These are phyloP conservation scores for Diaporthe ilicicola DNA, from an alignment of 2,329 filamentous ascomycete species.

Conservation along the genomic window DNA sequence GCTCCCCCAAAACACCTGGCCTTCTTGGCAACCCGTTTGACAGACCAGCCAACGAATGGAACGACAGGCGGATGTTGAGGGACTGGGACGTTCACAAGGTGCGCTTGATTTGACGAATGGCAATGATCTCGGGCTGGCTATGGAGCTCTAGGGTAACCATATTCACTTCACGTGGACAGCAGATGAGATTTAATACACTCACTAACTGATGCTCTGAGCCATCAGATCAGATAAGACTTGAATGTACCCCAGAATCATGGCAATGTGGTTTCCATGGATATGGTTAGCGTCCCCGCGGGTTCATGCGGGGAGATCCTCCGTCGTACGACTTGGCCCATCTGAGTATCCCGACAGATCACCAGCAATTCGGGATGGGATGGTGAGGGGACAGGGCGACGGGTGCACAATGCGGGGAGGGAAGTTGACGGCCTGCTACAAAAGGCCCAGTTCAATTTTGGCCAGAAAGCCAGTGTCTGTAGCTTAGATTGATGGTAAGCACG, in stretches of 20 bases:
- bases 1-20: neutral
- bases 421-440: neutral
- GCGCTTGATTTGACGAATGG: neutral
- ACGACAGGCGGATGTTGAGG: neutral
- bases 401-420: constrained; percentile 7
- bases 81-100: neutral
- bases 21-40: too few relatives aligned
- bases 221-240: too few relatives aligned
- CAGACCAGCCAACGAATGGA: neutral
- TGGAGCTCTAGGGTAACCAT: too few relatives aligned
- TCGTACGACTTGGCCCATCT: neutral
- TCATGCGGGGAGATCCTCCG: constrained; percentile 13
- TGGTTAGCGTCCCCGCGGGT: constrained; percentile 2
- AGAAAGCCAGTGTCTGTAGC: neutral
- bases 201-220: too few relatives aligned
- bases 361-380: neutral
- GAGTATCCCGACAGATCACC: neutral
- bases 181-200: too few relatives aligned
- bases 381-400: neutral
- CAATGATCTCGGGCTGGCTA: too few relatives aligned
- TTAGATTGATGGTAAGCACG: neutral
- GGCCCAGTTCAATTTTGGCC: neutral
- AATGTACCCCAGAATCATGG: too few relatives aligned
- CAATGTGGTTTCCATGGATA: too few relatives aligned
- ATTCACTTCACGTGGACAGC: too few relatives aligned